Conservation (phyloP, 495 filamentous ascomycete genomes). For the Penicillium nucicola region DNA sequence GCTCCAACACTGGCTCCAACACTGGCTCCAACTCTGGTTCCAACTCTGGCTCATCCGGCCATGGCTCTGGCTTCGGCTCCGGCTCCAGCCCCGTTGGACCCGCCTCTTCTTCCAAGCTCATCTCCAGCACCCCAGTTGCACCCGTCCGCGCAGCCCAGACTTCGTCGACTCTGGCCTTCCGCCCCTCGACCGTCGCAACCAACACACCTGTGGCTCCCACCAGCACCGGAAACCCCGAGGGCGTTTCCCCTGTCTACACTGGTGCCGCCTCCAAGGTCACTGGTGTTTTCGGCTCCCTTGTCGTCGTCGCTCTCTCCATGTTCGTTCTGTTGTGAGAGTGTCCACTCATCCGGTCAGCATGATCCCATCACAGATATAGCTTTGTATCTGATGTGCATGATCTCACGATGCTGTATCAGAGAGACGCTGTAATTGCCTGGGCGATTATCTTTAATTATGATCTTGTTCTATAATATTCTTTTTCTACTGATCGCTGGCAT, state of each 20-base stretch:
- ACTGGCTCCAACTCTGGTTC: not conserved
- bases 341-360: not conserved
- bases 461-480: slow-evolving; percentile 3
- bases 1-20: not conserved
- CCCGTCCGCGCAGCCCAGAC: slow-evolving; percentile 5
- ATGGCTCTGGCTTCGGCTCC: too few species aligned
- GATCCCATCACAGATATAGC: not conserved
- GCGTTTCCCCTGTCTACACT: slow-evolving; percentile 22
- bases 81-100: not conserved
- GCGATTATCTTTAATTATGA: not conserved
- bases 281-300: slow-evolving; percentile 1
- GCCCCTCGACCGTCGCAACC: slow-evolving; percentile 16
- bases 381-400: not conserved
- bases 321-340: slow-evolving; percentile 8
- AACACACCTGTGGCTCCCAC: slow-evolving; percentile 13
- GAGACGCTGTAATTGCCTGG: not conserved
- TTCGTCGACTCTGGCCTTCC: slow-evolving; percentile 15
- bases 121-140: slow-evolving; percentile 1
- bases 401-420: slow-evolving; percentile 8
- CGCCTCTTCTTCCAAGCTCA: not conserved
- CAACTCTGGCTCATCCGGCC: slow-evolving; percentile 1
- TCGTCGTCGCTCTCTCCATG: slow-evolving; percentile 9
- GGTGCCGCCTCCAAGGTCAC: slow-evolving; percentile 18
- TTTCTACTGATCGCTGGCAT: not conserved
- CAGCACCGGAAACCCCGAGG: slow-evolving; percentile 14